Base-by-base conservation (phyloP, 495 filamentous ascomycete species). In the Penicillium canescens region DNA sequence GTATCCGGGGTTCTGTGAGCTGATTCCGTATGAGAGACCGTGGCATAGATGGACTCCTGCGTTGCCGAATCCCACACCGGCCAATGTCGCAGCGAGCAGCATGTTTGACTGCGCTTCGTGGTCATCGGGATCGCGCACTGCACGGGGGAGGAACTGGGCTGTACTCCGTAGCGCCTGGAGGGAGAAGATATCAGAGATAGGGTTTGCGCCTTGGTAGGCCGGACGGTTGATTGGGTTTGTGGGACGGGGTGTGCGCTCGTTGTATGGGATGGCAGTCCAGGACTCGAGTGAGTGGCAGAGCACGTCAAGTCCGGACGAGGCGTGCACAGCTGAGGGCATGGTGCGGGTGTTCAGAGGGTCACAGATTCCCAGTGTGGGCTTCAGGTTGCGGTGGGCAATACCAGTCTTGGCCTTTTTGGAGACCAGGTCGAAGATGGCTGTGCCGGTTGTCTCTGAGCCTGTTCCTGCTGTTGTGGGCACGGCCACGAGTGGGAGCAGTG, bases 41-140 rank as follows among this genome's bases (percentile, higher is more conserved):
- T 98, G 94, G 73, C 94, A 98, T 5, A 98, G 78, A 74, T 98
- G 94, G 2, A 98, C 94, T 35, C 94, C 94, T 1, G 94, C 94
- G 66, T 98, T 98, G 23, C 94, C 94, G 71, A 98, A 98, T 0
- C 94, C 94, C 2, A 98, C 91, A 12, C 94, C 94, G 0, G 94
- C 94, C 1, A 98, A 75, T 0, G 94, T 98, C 0, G 93, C 90
- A 3, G 94, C 94, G 9, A 98, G 86, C 9, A 98, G 79, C 94
- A 98, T 98, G 74, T 98, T 81, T 8, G 78, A 84, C 73, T 97
- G 93, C 0, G 94, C 94, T 65, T 97, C 94, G 48, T 79, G 74
- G 70, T 98, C 95, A 6, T 95, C 91, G 0, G 91, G 91, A 57
- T 98, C 91, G 34, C 79, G 82, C 9, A 91, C 87, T 2, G 91